Conservation (phyloP, 2,329 filamentous ascomycete species). For the Dothideomycetes sp. region DNA sequence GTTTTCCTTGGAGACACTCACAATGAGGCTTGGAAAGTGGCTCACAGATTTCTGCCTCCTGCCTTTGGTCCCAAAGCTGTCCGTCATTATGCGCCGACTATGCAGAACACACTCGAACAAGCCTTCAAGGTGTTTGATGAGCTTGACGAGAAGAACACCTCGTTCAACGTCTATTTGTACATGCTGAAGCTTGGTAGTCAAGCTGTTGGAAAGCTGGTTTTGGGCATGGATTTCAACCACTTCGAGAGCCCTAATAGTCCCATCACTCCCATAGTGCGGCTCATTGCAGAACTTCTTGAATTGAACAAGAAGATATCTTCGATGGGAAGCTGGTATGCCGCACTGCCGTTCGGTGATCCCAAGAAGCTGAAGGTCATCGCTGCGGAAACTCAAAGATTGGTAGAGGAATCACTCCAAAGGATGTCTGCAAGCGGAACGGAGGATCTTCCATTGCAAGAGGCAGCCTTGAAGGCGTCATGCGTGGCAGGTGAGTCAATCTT, state of each 20-base stretch:
- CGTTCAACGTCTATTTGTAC: slow-evolving; percentile 42
- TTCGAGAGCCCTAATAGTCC: slow-evolving; percentile 37
- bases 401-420: slow-evolving; percentile 32
- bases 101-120: slow-evolving; percentile 47
- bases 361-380: slow-evolving; percentile 31
- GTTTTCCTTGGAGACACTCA: slow-evolving; percentile 39
- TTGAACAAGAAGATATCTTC: slow-evolving; percentile 52
- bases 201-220: slow-evolving; percentile 35
- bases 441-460: slow-evolving; percentile 30
- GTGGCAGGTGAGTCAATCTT: no score
- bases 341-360: slow-evolving; percentile 50
- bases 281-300: slow-evolving; percentile 42
- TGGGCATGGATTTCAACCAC: slow-evolving; percentile 39
- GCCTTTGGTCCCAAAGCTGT: slow-evolving; percentile 52
- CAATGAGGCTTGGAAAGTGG: slow-evolving; percentile 40
- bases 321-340: slow-evolving; percentile 47
- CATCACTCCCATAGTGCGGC: slow-evolving; percentile 42
- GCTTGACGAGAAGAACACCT: slow-evolving; percentile 38
- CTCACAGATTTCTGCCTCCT: slow-evolving; percentile 55
- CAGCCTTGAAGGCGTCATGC: slow-evolving; percentile 28
- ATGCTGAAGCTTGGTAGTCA: slow-evolving; percentile 41
- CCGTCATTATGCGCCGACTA: slow-evolving; percentile 50
- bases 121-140: slow-evolving; percentile 40
- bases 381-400: slow-evolving; percentile 29
- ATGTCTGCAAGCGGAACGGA: slow-evolving; percentile 26